Evolutionary conservation across 2,329 filamentous ascomycete species (phyloP), one percentile per base, ranked within the genome.

Genomic region (Colletotrichum salicis): DNA sequence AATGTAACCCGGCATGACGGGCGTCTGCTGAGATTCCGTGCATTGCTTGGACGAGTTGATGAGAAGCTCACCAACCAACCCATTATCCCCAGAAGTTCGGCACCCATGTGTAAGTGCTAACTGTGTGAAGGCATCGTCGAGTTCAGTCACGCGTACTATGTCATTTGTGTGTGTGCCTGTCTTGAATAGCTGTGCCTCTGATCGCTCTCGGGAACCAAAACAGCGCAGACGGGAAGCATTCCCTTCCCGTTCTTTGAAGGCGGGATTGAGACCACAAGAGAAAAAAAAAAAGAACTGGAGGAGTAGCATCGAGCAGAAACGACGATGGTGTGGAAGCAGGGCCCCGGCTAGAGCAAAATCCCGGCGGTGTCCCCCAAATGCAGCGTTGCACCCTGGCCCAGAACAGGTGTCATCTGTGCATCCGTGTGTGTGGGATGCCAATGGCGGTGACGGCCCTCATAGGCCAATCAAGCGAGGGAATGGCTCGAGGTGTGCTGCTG

Each of bases 321-420:
- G 29, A 62, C 13, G 54, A 54, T 63, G 41, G 64, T 29, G 58
- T 51, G 35, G 56, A 27, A 62, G 68, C 33, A 56, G 63, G 41
- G 19, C n/a, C n/a, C 52, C 22, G 24, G 54, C 22, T 27, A 48
- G 41, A 24, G 56, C 37, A 45, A 33, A 60, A 51, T 41, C 55
- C 52, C 67, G 56, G 67, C 22, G 54, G 64, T 63, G 57, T 58
- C 64, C 57, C 64, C 64, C 52, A 71, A 67, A 67, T 62, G 52
- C 58, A 71, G 68, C 64, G 67, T 70, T 48, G 29, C 57, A 61
- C 67, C 56, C 55, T 37, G 48, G 56, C 48, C 62, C 29, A 52
- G 59, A 51, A 52, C n/a, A 51, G 41, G 59, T 62, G 45, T 45
- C 61, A 59, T 56, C 56, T 58, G 56, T 58, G 58, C 59, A 51